phyloP scores from a whole-genome alignment of 331 rosid genomes.

The Erythrophleum ivorense region DNA sequence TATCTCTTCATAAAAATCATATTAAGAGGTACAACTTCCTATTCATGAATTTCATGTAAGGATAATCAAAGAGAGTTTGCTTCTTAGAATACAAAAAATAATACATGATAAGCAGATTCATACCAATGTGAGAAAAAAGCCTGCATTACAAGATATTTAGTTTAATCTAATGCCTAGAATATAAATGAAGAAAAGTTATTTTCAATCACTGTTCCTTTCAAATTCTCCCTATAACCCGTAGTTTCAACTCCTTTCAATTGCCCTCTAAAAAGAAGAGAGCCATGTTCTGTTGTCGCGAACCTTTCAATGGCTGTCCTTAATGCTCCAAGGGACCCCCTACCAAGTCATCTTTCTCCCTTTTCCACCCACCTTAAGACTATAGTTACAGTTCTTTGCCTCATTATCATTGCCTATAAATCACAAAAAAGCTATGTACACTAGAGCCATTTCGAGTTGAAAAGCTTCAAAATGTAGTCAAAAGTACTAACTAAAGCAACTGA shows the following conservation, averaged over 20 bases:
- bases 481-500: constrained; percentile 64
- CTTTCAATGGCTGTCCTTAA: constrained; percentile 64
- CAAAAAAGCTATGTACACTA: constrained; percentile 67
- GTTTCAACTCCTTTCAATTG: constrained; percentile 65
- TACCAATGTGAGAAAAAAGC: background rate
- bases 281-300: constrained; percentile 69
- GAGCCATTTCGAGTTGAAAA: constrained; percentile 67
- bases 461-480: constrained; percentile 71
- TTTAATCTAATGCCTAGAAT: no score
- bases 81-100: constrained; percentile 38
- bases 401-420: constrained; percentile 69
- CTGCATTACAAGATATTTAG: constrained; percentile 31
- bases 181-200: no score
- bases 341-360: constrained; percentile 66
- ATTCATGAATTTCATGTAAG: constrained; percentile 49
- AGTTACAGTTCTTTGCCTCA: constrained; percentile 67
- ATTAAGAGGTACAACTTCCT: constrained; percentile 32
- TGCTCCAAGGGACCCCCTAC: constrained; percentile 66
- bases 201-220: constrained; percentile 54
- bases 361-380: constrained; percentile 70
- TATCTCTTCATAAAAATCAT: constrained; percentile 36
- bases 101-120: constrained; percentile 36
- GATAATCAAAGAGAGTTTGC: constrained; percentile 84
- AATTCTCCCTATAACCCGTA: constrained; percentile 67
- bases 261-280: constrained; percentile 68